Base-by-base conservation (phyloP, 805 yeast genomes). In the Cyberlindnera saturnus region DNA sequence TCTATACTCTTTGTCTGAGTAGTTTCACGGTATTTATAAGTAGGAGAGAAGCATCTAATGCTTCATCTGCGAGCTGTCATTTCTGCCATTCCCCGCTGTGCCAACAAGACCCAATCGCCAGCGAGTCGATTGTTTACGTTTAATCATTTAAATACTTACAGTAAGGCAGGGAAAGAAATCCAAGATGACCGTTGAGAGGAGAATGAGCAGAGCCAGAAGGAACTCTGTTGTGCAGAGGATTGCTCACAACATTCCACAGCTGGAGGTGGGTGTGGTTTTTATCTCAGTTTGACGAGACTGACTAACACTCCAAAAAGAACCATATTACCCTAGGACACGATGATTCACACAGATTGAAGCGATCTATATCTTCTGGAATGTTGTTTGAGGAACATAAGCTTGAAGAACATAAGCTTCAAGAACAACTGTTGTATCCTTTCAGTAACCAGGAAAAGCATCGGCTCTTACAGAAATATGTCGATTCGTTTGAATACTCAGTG, bases 191-290 rank as follows among this genome's bases (percentile, higher is more conserved):
- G 34, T 43, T 36, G 58, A 43, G 34, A 40, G 49, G 36, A 39
- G 53, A 15, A 46, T 44, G 23, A 54, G 55, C 33, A 63, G 80
- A 46, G 67, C 71, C 7, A 67, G 88, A 55, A 71, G 81, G 42
- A 73, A 75, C 46, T 81, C 89, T 3, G 73, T 81, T 47, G 87
- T 82, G 1, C 78, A 78, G 40, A 62, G 67, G 28, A 79, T 82
- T 38, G 88, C 88, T 0, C 60, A 71, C 36, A 75, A 73, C 31
- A 68, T 71, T 9, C 80, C 81, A 2, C 62, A 63, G 17, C 10
- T 45, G 32, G 39, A 43, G 49, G 59, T 3, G 67, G 69, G 40
- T 38, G 19, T 30, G 18, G 6, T 17, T 4, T 26, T 29, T 15
- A 18, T 13, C 13, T 14, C 8, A 10, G 5, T 5, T n/a, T 44